phyloP scores from a whole-genome alignment of 148 eudicot species.

The Rhododendron ovatum region DNA sequence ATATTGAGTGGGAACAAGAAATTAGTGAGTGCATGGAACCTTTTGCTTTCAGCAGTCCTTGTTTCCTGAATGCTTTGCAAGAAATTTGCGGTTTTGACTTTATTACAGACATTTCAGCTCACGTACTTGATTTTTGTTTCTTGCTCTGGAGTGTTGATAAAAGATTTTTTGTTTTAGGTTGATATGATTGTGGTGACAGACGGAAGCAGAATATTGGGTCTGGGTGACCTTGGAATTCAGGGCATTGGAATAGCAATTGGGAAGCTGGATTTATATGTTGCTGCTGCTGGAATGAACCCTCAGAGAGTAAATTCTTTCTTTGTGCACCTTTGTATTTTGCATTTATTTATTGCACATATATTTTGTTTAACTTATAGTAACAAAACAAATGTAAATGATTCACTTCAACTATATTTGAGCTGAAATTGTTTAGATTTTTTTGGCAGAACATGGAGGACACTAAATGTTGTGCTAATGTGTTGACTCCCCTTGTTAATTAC shows the following conservation, averaged over 20 bases:
- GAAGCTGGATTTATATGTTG: constrained; percentile 92
- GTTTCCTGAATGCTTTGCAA: neutral
- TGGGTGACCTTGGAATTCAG: constrained; percentile 93
- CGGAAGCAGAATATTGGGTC: constrained; percentile 98
- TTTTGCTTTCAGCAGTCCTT: constrained; percentile 6
- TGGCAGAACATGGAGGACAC: neutral
- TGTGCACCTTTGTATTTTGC: neutral
- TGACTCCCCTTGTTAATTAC: neutral
- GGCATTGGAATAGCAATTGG: constrained; percentile 94
- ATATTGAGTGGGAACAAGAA: constrained; percentile 4
- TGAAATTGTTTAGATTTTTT: neutral
- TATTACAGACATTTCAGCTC: neutral
- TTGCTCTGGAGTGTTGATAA: neutral
- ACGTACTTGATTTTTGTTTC: neutral
- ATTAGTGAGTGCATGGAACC: neutral
- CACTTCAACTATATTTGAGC: neutral
- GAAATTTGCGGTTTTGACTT: neutral
- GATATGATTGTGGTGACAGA: constrained; percentile 99
- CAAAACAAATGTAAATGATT: neutral
- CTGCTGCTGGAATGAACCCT: constrained; percentile 99
- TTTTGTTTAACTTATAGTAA: neutral
- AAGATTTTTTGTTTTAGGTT: constrained; percentile 48
- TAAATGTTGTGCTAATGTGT: neutral
- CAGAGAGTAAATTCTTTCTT: constrained; percentile 63
- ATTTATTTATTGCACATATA: neutral